Percentiles rank a stretch among this genome's conserved stretches.
phyloP scores from a whole-genome alignment of 2,329 filamentous ascomycete genomes.

The Cladosporium halotolerans region DNA sequence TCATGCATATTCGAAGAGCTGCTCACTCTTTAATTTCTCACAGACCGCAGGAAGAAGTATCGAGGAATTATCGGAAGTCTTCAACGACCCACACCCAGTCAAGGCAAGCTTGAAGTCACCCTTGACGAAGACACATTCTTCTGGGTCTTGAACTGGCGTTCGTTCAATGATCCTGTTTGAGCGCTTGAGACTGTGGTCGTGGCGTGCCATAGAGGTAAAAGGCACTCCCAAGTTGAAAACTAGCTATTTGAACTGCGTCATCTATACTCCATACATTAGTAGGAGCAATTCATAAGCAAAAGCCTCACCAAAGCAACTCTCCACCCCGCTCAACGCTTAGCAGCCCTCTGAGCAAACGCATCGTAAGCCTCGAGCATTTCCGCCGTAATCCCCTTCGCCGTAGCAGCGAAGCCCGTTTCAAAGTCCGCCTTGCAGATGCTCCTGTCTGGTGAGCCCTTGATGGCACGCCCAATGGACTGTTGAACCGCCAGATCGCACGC shows the following conservation, averaged over 20 bases:
- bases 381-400: constrained; percentile 54
- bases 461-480: constrained; percentile 35
- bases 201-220: too few species aligned
- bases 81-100: background rate
- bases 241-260: too few species aligned
- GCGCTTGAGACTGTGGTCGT: too few species aligned
- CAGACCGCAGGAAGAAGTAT: background rate
- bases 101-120: background rate
- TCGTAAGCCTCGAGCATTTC: constrained; percentile 55
- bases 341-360: constrained; percentile 32
- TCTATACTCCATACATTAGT: too few species aligned
- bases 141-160: too few species aligned
- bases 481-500: constrained; percentile 41
- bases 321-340: too few species aligned
- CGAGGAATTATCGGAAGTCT: background rate
- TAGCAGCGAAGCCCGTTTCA: constrained; percentile 33
- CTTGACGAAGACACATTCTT: too few species aligned
- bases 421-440: constrained; percentile 39
- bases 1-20: background rate
- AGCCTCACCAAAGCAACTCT: too few species aligned
- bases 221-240: too few species aligned
- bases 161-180: too few species aligned
- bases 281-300: too few species aligned
- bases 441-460: constrained; percentile 31
- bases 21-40: background rate